Evolutionary conservation across 352 stramenopile species (phyloP), one percentile per base, ranked within the genome.

Genomic region (Peronospora farinosa): DNA sequence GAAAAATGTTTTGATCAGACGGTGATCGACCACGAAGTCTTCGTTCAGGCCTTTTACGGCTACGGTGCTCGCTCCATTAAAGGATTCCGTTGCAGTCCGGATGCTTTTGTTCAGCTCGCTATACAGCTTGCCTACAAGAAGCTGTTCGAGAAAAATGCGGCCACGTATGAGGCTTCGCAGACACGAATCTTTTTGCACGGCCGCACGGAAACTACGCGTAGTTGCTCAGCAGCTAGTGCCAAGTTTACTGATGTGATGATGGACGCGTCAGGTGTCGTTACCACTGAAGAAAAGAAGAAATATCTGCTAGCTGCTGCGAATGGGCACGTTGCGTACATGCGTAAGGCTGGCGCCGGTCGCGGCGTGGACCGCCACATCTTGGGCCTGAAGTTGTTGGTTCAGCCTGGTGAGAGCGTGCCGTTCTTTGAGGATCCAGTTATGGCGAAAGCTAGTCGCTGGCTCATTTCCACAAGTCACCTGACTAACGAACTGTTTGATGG

Each of bases 111-210:
- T 45, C 96, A 98, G 73, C 69, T 97, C 23, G 90, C 91, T 30
- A 97, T 98, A 52, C 95, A 98, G 57, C 62, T 98, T 21, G 95
- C 92, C 60, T 86, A 84, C 65, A 74, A 78, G 40, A 87, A 86
- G 63, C 69, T 88, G 13, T 83, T 83, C 51, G 62, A 68, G 17
- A 71, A 63, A 33, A 75, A 79, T 41, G 76, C 51, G 1, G 73
- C 75, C 10, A 98, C 95, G 2, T 98, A 98, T 60, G 96, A 98
- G 62, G 89, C 95, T 11, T 95, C 86, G 15, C 91, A 98, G 69
- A 96, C 95, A 28, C 80, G 93, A 12, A 59, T 86, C 13, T 98
- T 97, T 72, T 69, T 97, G 23, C 93, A 98, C 53, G 96, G 96
- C 23, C 84, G 96, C 33, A 98, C 96, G 0, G 90, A 95, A 66